Evolutionary conservation across 202 grass and related monocot genomes (phyloP).

Genomic region (Miscanthus sacchariflorus): DNA sequence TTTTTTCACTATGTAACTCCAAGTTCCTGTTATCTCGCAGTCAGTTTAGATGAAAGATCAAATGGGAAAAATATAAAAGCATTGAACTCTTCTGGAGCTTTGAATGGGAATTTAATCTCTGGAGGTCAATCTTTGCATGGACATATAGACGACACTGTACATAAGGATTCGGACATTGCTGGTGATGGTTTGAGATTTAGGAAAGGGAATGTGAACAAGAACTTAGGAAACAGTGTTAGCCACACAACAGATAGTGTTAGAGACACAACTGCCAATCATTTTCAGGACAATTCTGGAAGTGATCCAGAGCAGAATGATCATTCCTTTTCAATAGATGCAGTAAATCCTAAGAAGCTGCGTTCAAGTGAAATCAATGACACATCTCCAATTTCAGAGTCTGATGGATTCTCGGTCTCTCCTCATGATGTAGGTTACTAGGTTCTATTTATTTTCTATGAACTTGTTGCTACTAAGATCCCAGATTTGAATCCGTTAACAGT

Average conservation of each 20-base stretch:
- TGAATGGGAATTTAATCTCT: constrained; percentile 56
- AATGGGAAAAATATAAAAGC: constrained; percentile 63
- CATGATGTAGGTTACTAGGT: constrained; percentile 77
- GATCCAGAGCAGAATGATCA: constrained; percentile 75
- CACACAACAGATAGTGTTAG: constrained; percentile 37
- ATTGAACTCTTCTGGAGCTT: constrained; percentile 56
- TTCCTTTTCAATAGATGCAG: constrained; percentile 60
- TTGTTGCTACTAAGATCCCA: constrained; percentile 19
- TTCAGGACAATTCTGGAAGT: constrained; percentile 69
- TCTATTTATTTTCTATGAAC: constrained; percentile 28
- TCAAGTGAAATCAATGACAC: constrained; percentile 54
- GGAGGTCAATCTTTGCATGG: constrained; percentile 47
- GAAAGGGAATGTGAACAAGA: constrained; percentile 57
- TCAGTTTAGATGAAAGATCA: constrained; percentile 75
- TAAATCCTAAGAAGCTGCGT: constrained; percentile 53
- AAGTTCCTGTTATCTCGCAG: constrained; percentile 51
- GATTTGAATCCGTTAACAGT: constrained; percentile 13
- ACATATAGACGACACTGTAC: constrained; percentile 44
- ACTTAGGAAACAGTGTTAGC: constrained; percentile 40
- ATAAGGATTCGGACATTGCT: constrained; percentile 43
- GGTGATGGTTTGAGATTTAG: constrained; percentile 73
- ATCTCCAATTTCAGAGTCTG: constrained; percentile 67
- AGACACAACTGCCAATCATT: constrained; percentile 47
- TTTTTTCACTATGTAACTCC: constrained; percentile 21
- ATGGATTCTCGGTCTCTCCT: constrained; percentile 55